These are phyloP conservation scores for Millerozyma acaciae DNA, from an alignment of 805 yeast species.

Conservation along the genomic window DNA sequence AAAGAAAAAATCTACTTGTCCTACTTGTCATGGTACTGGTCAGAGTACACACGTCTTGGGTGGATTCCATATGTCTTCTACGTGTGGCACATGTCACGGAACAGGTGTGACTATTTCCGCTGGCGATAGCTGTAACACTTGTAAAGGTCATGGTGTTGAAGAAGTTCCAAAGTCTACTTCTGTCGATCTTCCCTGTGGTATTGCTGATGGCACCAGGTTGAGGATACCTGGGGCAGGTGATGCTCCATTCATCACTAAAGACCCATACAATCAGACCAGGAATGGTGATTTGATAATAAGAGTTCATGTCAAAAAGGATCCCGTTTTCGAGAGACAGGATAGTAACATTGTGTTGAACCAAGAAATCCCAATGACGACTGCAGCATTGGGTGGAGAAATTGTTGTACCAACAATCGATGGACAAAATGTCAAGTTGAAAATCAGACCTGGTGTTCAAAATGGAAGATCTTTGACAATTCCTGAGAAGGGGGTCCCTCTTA, in stretches of 20 bases:
- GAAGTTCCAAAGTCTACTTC: constrained; percentile 65
- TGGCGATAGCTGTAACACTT: constrained; percentile 66
- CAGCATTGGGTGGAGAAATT: constrained; percentile 90
- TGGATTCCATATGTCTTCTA: constrained; percentile 95
- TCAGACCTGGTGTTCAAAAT: constrained; percentile 79
- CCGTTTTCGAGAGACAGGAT: constrained; percentile 61
- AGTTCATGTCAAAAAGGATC: constrained; percentile 73
- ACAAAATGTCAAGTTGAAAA: constrained; percentile 65
- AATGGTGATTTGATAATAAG: constrained; percentile 89
- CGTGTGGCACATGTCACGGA: constrained; percentile 86
- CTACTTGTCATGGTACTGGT: constrained; percentile 90
- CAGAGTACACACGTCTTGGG: constrained; percentile 82
- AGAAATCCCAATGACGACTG: constrained; percentile 88
- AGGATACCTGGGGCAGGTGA: constrained; percentile 89
- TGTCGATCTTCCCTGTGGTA: constrained; percentile 84
- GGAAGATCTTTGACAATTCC: constrained; percentile 75
- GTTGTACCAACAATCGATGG: constrained; percentile 91
- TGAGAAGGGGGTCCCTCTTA: constrained; percentile 80
- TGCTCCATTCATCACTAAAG: constrained; percentile 71
- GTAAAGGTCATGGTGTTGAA: constrained; percentile 88
- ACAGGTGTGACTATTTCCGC: constrained; percentile 73
- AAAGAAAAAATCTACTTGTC: constrained; percentile 71
- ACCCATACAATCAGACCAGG: constrained; percentile 59
- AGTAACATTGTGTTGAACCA: constrained; percentile 62
- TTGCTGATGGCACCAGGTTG: constrained; percentile 80